Percentiles rank a stretch among this genome's conserved stretches.
Evolutionary conservation across 345 rosid species (phyloP).

Genomic region (Salix viminalis): DNA sequence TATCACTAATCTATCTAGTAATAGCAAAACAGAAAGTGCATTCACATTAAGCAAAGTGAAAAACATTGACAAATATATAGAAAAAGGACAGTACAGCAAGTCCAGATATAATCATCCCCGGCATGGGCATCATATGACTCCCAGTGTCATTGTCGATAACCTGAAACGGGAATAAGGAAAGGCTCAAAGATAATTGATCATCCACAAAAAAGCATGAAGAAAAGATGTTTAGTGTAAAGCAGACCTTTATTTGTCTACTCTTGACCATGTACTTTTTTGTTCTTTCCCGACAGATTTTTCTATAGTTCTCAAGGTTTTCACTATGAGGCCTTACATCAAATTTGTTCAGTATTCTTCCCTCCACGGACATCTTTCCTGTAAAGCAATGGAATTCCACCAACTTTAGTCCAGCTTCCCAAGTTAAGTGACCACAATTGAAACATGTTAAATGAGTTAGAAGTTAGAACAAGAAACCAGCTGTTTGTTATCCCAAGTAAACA

Average conservation of each 20-base stretch:
- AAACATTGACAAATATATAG: conserved; percentile 2
- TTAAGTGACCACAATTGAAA: neutral
- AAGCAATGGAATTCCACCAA: conserved; percentile 8
- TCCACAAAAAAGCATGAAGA: neutral
- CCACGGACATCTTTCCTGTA: conserved; percentile 53
- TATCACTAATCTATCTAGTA: neutral
- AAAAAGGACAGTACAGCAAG: conserved; percentile 37
- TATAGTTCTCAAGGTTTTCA: conserved; percentile 68
- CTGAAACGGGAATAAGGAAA: conserved; percentile 34
- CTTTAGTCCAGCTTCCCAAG: conserved; percentile 3
- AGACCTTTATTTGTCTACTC: conserved; percentile 76
- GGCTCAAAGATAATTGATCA: neutral
- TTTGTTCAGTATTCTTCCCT: conserved; percentile 75
- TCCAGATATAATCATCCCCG: conserved; percentile 46
- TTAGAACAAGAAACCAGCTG: neutral
- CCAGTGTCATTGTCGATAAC: conserved; percentile 78
- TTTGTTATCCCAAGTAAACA: neutral
- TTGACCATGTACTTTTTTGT: conserved; percentile 65
- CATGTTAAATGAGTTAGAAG: neutral
- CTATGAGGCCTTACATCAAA: conserved; percentile 83
- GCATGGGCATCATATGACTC: conserved; percentile 79
- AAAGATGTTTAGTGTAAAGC: neutral
- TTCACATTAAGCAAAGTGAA: conserved; percentile 15
- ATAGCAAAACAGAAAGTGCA: conserved; percentile 1
- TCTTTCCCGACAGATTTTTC: conserved; percentile 77